Conservation (phyloP, 192 early-diverging fungal genomes). For the Backusella psychrophila region DNA sequence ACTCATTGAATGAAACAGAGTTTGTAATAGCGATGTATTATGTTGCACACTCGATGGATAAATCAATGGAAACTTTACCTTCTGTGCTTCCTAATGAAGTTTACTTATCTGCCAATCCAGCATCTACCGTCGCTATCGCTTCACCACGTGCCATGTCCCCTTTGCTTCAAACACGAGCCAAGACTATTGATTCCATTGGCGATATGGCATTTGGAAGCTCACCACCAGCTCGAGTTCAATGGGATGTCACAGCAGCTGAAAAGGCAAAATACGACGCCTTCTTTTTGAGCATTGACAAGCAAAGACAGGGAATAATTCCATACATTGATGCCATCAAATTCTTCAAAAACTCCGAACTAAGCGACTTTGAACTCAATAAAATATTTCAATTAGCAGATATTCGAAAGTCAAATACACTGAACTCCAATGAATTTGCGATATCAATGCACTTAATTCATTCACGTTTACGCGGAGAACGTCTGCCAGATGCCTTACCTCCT, state of each 20-base stretch:
- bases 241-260: slow-evolving; percentile 77
- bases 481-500: slow-evolving; percentile 57
- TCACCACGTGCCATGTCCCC: slow-evolving; percentile 12
- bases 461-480: slow-evolving; percentile 44
- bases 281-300: slow-evolving; percentile 74
- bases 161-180: slow-evolving; percentile 13
- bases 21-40: slow-evolving; percentile 92
- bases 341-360: slow-evolving; percentile 36
- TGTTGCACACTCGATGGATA: slow-evolving; percentile 77
- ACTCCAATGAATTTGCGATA: slow-evolving; percentile 75
- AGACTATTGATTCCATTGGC: slow-evolving; percentile 23
- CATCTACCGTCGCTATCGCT: slow-evolving; percentile 11
- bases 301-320: slow-evolving; percentile 62
- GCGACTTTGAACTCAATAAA: slow-evolving; percentile 27
- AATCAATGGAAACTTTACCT: slow-evolving; percentile 64
- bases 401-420: slow-evolving; percentile 57
- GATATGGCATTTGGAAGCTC: slow-evolving; percentile 14
- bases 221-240: slow-evolving; percentile 22
- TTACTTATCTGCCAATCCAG: slow-evolving; percentile 43
- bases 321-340: slow-evolving; percentile 40
- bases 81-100: slow-evolving; percentile 57
- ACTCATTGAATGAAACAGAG: slow-evolving; percentile 74
- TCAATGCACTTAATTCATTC: slow-evolving; percentile 77
- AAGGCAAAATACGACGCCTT: slow-evolving; percentile 68
- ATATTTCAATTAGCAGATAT: slow-evolving; percentile 67